Base-by-base conservation (phyloP, 31 red algal species). In the Asparagopsis taxiformis region DNA sequence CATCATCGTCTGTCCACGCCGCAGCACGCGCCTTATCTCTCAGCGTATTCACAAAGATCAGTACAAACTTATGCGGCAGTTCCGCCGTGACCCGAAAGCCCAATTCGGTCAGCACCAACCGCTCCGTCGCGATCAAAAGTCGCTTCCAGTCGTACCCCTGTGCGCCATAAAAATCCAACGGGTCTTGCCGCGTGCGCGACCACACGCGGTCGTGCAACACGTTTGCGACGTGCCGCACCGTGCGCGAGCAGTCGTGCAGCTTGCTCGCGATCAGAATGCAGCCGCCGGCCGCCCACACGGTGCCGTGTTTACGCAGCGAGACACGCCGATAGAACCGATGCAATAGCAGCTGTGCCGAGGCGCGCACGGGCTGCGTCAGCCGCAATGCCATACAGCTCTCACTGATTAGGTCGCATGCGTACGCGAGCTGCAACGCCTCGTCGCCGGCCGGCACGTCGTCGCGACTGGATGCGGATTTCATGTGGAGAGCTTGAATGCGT, bases 401-500 rank as follows among this genome's bases (percentile, higher is more conserved):
- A 31, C 70, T 48, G 29, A 68, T 74, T 29, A 86, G 52, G 37
- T 86, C 70, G 20, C 51, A 43, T 9, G 70, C 70, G 49, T 60
- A 76, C 28, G 70, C 61, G 26, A 86, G 24, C 31, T 72, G 57
- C 16, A 55, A 32, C 22, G 50, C 3, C 26, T 68, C 54, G 39
- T 39, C 77, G 31, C 50, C 53, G 1, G 53, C 34, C 1, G 77
- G 15, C 25, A 81, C 43, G 31, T 64, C 77, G 64, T 81, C 77
- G 17, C 44, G 64, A 34, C 57, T 37, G 55, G 65, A 81, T 34
- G 68, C 58, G 30, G 65, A 81, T n/a, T 33, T 64, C 55, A 95
- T 3, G 67, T 87, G 54, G 46, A 49, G 37, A 96, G 85, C 65
- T 96, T 96, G 60, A 96, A 73, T 30, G 92, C 85, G 59, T 96